Percentiles rank a stretch among this genome's conserved stretches.
Conservation (phyloP, 2,329 filamentous ascomycete genomes). For the Ophiostoma sp. region DNA sequence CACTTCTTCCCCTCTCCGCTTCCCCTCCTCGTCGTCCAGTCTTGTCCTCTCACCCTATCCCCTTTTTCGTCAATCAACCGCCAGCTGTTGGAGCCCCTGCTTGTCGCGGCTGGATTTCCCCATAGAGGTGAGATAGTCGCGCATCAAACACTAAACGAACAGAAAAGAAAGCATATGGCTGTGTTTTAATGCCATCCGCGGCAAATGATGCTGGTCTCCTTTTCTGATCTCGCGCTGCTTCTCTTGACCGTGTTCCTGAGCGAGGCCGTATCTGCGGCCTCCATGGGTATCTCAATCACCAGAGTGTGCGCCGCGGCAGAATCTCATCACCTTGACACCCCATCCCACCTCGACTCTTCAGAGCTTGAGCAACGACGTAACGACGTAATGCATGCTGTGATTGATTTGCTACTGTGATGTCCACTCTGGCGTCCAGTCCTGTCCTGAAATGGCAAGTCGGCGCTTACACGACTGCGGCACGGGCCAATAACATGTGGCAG, state of each 20-base stretch:
- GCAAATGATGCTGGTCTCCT: neutral
- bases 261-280: neutral
- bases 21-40: neutral
- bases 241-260: neutral
- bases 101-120: neutral
- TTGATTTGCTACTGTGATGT: neutral
- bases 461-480: slow-evolving; percentile 22
- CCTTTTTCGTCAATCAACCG: neutral
- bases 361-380: too few species aligned
- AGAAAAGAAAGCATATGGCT: too few species aligned
- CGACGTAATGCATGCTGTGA: neutral
- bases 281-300: neutral
- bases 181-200: neutral
- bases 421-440: slow-evolving; percentile 14
- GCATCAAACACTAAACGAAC: too few species aligned
- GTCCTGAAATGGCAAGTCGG: slow-evolving; percentile 22
- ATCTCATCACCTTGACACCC: neutral
- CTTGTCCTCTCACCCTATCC: neutral
- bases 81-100: neutral
- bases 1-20: neutral
- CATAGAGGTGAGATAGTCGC: neutral
- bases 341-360: neutral
- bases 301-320: neutral
- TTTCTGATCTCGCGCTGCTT: neutral
- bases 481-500: slow-evolving; percentile 21